Percentiles rank a stretch among this genome's conserved stretches.
These are phyloP conservation scores for Pyrenophora teres DNA, from an alignment of 2,329 filamentous ascomycete species.

Conservation along the genomic window DNA sequence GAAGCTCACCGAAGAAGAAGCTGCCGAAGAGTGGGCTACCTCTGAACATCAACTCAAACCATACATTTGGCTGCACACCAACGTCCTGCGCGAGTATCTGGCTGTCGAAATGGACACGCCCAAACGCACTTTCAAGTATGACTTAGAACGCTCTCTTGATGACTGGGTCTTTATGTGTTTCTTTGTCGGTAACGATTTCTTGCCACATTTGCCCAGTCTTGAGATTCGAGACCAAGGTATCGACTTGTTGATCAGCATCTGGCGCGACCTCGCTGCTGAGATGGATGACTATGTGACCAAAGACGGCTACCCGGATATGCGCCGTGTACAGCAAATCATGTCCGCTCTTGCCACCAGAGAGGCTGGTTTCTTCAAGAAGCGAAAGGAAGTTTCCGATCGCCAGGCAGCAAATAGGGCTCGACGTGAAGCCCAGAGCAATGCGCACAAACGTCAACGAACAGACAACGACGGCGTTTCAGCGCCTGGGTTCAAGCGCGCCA, in stretches of 20 bases:
- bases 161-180: slow-evolving; percentile 99
- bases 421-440: slow-evolving; percentile 56
- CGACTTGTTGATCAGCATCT: slow-evolving; percentile 93
- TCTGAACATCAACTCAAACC: slow-evolving; percentile 69
- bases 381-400: slow-evolving; percentile 84
- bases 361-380: slow-evolving; percentile 86
- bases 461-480: slow-evolving; percentile 36
- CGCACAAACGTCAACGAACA: slow-evolving; percentile 33
- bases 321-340: slow-evolving; percentile 84
- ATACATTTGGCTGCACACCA: slow-evolving; percentile 97
- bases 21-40: slow-evolving; percentile 53
- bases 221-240: slow-evolving; percentile 98
- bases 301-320: slow-evolving; percentile 88
- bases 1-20: slow-evolving; percentile 81
- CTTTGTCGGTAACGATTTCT: slow-evolving; percentile 97
- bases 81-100: slow-evolving; percentile 88
- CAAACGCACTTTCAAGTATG: slow-evolving; percentile 82
- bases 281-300: slow-evolving; percentile 98
- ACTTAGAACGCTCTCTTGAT: slow-evolving; percentile 91
- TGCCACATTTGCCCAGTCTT: slow-evolving; percentile 94
- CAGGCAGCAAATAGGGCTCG: slow-evolving; percentile 70
- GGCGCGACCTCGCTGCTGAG: slow-evolving; percentile 85
- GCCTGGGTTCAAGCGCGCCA: slow-evolving; percentile 40
- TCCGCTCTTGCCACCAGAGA: slow-evolving; percentile 89
- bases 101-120: slow-evolving; percentile 86